Base-by-base conservation (phyloP, 2,329 filamentous ascomycete species). In the Pezicula carpinea region DNA sequence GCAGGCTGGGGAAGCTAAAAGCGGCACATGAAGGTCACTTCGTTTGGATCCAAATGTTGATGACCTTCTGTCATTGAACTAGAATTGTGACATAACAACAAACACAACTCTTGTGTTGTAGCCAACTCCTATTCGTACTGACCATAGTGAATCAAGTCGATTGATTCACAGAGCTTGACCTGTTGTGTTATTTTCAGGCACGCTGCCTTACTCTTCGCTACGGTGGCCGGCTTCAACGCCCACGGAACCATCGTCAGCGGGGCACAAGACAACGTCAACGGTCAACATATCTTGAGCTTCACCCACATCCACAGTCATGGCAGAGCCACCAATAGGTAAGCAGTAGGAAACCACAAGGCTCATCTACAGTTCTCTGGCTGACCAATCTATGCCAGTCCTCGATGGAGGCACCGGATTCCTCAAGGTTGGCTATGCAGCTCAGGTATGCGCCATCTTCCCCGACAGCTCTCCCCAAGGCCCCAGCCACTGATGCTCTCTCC, bases 391-490 rank as follows among this genome's bases (percentile, higher is more conserved):
- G 44, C 44, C 67, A 97, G 93, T 99, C 68, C 92, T 99, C 80
- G 93, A 99, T 79, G 93, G 93, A 80, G 93, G 93, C 72, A 99
- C 93, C 67, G 93, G 93, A 72, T 99, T 99, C 80, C 86, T 99
- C 71, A 99, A 99, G 75, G 93, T 96, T 74, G 93, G 93, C 70
- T 99, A 97, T 76, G 93, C 93, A 65, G 93, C 87, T 64, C 91
- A 85, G 74, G 83, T 86, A 71, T 59, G 73, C 63, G 53, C 13
- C 34, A 14, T 43, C 33, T 3, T 52, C 36, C 36, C 44, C 22
- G 35, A 31, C 43, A 26, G 31, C 26, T 44, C 26, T 39, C 40
- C 34, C 36, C 31, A 29, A 11, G 39, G 4, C 31, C 26, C 21
- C 17, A 33, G 47, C 29, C 45, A 51, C 31, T 47, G 38, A 39